Base-by-base conservation (phyloP, 768 basidiomycete genomes). In the Amanita subjunquillea region DNA sequence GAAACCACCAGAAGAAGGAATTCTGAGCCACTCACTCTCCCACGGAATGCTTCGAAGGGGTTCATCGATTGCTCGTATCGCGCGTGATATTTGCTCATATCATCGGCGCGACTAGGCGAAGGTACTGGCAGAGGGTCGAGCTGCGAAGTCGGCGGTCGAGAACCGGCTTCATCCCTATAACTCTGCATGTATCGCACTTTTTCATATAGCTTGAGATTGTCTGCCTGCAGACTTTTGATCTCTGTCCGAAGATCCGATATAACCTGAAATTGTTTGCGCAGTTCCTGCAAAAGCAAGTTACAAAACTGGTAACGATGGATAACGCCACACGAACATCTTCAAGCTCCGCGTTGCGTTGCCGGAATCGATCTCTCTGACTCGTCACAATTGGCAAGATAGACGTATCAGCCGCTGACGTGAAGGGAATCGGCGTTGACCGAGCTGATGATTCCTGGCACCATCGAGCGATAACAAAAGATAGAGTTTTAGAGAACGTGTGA, bases 101-200 rank as follows among this genome's bases (percentile, higher is more conserved):
- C 90, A 58, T 86, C 87, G 57, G 63, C 59, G 37, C 66, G 68
- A 38, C 43, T 44, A 23, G 71, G 69, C 25, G 71, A 61, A 49
- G 64, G 73, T 40, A 62, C 64, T 23, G 87, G 85, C 2, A 87
- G 67, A 10, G 84, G 86, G 60, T 83, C 83, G 48, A 86, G 74
- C 58, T 87, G 85, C 22, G 82, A 79, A 15, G 72, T 71, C 12
- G 79, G 75, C 13, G 75, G 75, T 38, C 80, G 72, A 29, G 70
- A 70, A 9, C 71, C 73, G 27, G 77, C 70, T 36, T 90, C 87
- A 62, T 92, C 89, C 15, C 89, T 79, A 62, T 98, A 99, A 56
- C 87, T 91, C 65, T 98, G 94, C 85, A 97, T 96, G 65, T 98
- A 98, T 55, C 94, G 83, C 48, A 98, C 94, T 72, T 98, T 99